Percentiles rank a stretch among this genome's conserved stretches.
Conservation (phyloP, 2,329 filamentous ascomycete genomes). For the Botryosphaeria dothidea region DNA sequence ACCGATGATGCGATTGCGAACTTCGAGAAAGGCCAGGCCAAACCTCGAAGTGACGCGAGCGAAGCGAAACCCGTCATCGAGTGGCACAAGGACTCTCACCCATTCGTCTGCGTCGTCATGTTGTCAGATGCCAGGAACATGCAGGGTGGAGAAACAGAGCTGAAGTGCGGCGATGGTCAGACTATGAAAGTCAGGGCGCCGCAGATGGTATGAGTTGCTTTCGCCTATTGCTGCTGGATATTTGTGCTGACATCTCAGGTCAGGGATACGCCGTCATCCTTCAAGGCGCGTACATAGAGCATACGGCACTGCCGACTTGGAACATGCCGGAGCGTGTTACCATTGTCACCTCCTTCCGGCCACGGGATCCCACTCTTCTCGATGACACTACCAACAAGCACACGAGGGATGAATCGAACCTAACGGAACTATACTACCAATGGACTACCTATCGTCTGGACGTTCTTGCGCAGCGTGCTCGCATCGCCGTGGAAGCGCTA, state of each 20-base stretch:
- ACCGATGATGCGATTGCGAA: background rate
- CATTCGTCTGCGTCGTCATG: conserved; percentile 56
- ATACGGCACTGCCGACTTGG: conserved; percentile 44
- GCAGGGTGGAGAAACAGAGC: conserved; percentile 59
- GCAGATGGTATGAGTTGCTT: conserved; percentile 36
- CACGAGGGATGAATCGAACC: conserved; percentile 21
- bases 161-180: conserved; percentile 54
- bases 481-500: conserved; percentile 24
- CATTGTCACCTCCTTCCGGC: conserved; percentile 50
- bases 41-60: background rate
- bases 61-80: conserved; percentile 23
- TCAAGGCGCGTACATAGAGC: conserved; percentile 49
- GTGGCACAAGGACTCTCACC: conserved; percentile 55
- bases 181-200: conserved; percentile 48
- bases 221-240: background rate
- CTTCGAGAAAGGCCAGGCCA: background rate
- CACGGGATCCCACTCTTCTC: conserved; percentile 40
- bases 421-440: background rate
- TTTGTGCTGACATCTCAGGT: background rate
- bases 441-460: conserved; percentile 1
- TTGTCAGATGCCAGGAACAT: conserved; percentile 50
- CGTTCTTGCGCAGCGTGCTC: conserved; percentile 4
- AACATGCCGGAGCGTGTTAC: conserved; percentile 48
- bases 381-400: conserved; percentile 44
- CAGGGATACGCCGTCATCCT: conserved; percentile 41